Evolutionary conservation across 208 protist genomes (phyloP), one percentile per base, ranked within the genome.

Genomic region (Leishmania tropica): DNA sequence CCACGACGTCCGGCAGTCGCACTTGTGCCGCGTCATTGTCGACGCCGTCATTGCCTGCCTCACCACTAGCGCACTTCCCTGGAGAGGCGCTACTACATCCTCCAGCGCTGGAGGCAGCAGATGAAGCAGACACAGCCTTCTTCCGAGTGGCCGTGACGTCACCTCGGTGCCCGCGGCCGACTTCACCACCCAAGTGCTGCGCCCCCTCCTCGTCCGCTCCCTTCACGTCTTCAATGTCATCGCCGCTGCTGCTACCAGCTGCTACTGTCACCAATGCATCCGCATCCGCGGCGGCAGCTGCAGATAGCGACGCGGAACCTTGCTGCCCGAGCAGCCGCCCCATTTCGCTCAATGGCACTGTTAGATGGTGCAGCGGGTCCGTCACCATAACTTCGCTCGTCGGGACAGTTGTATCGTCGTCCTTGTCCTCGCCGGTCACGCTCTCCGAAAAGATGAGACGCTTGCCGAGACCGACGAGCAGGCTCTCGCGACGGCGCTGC

Each of bases 401-500:
- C 24, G 54, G 21, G 28, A 84, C 91, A 21, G n/a, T 37, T 24
- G 64, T 51, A 17, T 60, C 84, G 60, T 64, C 51, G 58, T 82
- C 77, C 17, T 94, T 88, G 78, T 93, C 82, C 13, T 92, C 90
- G 80, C 95, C 89, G 0, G 37, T 31, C 13, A 60, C 28, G 1
- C 37, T n/a, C 53, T 79, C 76, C 37, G 47, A 54, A 81, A 96
- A 97, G n/a, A 93, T 79, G 51, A 94, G 90, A 11, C 92, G 91
- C 13, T 85, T 78, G 19, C 95, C 95, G 21, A 97, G 83, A 7
- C 90, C 89, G 0, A 95, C 93, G 51, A 97, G 79, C 24, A 96
- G 35, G 64, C 81, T 65, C 70, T 97, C 93, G 3, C 90, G 86
- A 19, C 95, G 90, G 54, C 87, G 74, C 76, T 90, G 87, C 45